Evolutionary conservation across 1,139 yeast species (phyloP).

Genomic region (Maudiozyma humilis): DNA sequence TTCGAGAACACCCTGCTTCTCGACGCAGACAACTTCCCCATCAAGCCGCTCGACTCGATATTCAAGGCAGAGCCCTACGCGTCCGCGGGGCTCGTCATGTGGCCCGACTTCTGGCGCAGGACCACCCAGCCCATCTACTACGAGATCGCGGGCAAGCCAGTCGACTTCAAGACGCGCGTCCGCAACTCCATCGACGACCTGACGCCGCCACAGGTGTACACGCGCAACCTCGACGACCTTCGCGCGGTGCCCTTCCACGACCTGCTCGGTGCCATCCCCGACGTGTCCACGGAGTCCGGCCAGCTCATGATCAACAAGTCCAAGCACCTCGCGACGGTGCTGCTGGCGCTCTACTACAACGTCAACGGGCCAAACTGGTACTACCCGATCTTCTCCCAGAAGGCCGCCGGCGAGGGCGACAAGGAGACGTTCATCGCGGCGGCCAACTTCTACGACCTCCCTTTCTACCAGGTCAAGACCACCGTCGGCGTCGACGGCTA

Average conservation of each 20-base stretch:
- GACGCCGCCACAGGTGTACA: constrained; percentile 31
- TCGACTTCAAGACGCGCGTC: constrained; percentile 36
- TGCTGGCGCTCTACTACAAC: constrained; percentile 51
- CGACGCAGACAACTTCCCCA: constrained; percentile 64
- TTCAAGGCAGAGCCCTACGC: constrained; percentile 46
- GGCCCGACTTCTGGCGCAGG: constrained; percentile 84
- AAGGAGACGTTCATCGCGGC: constrained; percentile 59
- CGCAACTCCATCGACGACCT: constrained; percentile 37
- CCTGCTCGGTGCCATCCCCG: constrained; percentile 48
- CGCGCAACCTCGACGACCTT: constrained; percentile 7
- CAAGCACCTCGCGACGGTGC: constrained; percentile 41
- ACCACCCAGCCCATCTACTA: constrained; percentile 62
- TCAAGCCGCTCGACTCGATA: constrained; percentile 44
- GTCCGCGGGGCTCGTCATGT: constrained; percentile 52
- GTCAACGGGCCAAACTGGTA: constrained; percentile 47
- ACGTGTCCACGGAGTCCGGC: constrained; percentile 55
- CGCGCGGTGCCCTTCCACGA: constrained; percentile 39
- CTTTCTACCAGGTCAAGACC: constrained; percentile 47
- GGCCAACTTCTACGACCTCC: constrained; percentile 42
- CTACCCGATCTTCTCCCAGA: constrained; percentile 47
- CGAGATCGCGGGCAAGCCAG: constrained; percentile 49
- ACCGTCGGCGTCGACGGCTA: constrained; percentile 51
- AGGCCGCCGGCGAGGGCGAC: constrained; percentile 57
- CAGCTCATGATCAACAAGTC: constrained; percentile 46
- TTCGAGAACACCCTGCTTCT: constrained; percentile 54